A percentile compares a stretch with the other conserved stretches of the same genome.
Conservation (phyloP, 1,284 basidiomycete species). For the Ceratobasidium papillatum region DNA sequence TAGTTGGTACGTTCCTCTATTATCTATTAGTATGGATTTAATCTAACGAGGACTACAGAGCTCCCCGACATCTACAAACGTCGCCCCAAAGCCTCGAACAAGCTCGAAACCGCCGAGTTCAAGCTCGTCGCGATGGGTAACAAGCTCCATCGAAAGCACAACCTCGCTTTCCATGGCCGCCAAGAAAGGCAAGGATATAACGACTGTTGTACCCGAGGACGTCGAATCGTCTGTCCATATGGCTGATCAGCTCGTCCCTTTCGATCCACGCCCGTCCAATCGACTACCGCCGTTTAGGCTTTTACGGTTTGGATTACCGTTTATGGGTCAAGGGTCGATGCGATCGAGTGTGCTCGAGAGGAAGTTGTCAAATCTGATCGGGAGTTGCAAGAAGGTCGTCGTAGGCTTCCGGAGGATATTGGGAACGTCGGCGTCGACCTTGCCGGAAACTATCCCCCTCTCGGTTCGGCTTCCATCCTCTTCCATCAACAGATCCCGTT, state of each 20-base stretch:
- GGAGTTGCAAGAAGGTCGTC: conserved; percentile 62
- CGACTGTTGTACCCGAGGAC: no score
- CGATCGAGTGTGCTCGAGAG: conserved; percentile 75
- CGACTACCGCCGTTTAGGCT: conserved; percentile 64
- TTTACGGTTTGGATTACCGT: conserved; percentile 67
- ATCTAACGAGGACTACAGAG: conserved; percentile 50
- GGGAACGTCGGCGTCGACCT: conserved; percentile 57
- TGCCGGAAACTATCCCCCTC: conserved; percentile 63
- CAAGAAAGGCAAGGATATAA: no score
- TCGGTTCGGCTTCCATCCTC: conserved; percentile 79
- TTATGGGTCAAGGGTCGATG: conserved; percentile 75
- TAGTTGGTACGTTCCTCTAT: conserved; percentile 57
- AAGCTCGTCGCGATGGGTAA: conserved; percentile 64
- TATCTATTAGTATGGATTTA: background rate
- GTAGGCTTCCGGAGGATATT: conserved; percentile 45
- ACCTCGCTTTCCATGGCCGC: no score
- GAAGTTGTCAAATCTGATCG: conserved; percentile 67
- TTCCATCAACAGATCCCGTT: conserved; percentile 78
- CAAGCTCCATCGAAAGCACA: conserved; percentile 52
- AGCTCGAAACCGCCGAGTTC: conserved; percentile 72
- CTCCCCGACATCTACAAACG: conserved; percentile 70
- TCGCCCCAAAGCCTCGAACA: conserved; percentile 64
- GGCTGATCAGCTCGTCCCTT: conserved; percentile 65
- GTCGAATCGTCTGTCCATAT: conserved; percentile 50
- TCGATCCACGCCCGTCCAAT: conserved; percentile 65